Percentiles rank a stretch among this genome's conserved stretches.
phyloP scores from a whole-genome alignment of 2,329 filamentous ascomycete genomes.

The Aureobasidium melanogenum region DNA sequence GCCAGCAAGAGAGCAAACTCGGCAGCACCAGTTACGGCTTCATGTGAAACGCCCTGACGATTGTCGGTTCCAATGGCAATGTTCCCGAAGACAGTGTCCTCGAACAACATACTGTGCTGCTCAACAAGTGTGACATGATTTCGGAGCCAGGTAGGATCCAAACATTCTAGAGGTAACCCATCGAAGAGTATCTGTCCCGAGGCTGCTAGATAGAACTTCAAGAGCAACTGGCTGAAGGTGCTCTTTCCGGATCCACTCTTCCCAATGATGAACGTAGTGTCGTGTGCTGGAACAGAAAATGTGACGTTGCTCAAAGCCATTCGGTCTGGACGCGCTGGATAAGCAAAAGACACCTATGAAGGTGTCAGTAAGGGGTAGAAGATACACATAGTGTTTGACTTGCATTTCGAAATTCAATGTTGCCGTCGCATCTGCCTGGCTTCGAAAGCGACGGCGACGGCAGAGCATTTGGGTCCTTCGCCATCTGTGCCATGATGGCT shows the following conservation, averaged over 20 bases:
- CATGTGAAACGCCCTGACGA: slow-evolving; percentile 39
- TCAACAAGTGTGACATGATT: slow-evolving; percentile 73
- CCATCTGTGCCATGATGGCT: slow-evolving; percentile 31
- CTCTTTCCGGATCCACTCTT: slow-evolving; percentile 88
- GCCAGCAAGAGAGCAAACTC: slow-evolving; percentile 60
- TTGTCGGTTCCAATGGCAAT: slow-evolving; percentile 60
- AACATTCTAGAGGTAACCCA: slow-evolving; percentile 47
- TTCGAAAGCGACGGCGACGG: slow-evolving; percentile 17
- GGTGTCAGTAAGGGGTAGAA: background rate
- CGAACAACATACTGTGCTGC: slow-evolving; percentile 72
- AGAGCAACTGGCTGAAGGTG: slow-evolving; percentile 70
- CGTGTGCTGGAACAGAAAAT: slow-evolving; percentile 54
- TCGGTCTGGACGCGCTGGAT: slow-evolving; percentile 57
- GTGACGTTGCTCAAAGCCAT: slow-evolving; percentile 51
- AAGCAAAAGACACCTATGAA: slow-evolving; percentile 65
- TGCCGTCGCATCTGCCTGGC: slow-evolving; percentile 46
- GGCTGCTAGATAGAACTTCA: slow-evolving; percentile 63
- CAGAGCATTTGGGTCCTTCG: slow-evolving; percentile 15
- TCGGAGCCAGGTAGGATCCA: slow-evolving; percentile 65
- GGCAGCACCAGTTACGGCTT: slow-evolving; percentile 54
- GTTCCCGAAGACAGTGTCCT: slow-evolving; percentile 69
- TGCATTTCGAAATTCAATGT: slow-evolving; percentile 63
- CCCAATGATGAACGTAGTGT: slow-evolving; percentile 74
- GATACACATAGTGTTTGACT: slow-evolving; percentile 20
- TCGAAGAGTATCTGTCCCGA: slow-evolving; percentile 63